Conservation (phyloP, 257 asterid species). For the Schizonepeta tenuifolia region DNA sequence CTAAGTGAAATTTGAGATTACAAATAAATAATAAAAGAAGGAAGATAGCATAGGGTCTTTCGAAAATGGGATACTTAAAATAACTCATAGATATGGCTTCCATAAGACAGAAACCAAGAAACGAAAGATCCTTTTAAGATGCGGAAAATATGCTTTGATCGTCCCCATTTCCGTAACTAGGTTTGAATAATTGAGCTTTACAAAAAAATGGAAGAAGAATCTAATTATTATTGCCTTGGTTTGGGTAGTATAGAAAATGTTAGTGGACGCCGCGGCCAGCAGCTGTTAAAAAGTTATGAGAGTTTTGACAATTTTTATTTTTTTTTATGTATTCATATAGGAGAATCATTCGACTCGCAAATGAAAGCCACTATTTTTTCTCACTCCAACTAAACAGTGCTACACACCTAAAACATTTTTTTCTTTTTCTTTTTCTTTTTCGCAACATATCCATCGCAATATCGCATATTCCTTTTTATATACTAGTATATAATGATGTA, state of each 20-base stretch:
- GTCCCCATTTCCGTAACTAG: background rate
- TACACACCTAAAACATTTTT: background rate
- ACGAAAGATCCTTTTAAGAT: background rate
- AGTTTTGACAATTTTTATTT: background rate
- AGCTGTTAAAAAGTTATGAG: constrained; percentile 22
- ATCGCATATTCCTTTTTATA: constrained; percentile 38
- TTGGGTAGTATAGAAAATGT: background rate
- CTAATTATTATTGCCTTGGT: constrained; percentile 3
- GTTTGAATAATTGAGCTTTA: background rate
- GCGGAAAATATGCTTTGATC: background rate
- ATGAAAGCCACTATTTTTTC: constrained; percentile 1
- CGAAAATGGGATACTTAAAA: too few relatives aligned
- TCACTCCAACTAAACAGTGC: constrained; percentile 20
- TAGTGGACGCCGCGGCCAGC: constrained; percentile 45
- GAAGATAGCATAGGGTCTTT: too few relatives aligned
- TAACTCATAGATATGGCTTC: background rate
- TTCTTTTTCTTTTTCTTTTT: background rate
- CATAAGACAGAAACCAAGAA: background rate
- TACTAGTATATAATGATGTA: too few relatives aligned
- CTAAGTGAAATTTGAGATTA: too few relatives aligned
- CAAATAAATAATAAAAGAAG: too few relatives aligned
- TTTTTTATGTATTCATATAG: background rate
- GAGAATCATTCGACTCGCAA: constrained; percentile 35
- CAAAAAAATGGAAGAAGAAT: background rate
- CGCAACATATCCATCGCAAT: constrained; percentile 39